Base-by-base conservation (phyloP, 257 asterid species). In the Agastache rugosa region DNA sequence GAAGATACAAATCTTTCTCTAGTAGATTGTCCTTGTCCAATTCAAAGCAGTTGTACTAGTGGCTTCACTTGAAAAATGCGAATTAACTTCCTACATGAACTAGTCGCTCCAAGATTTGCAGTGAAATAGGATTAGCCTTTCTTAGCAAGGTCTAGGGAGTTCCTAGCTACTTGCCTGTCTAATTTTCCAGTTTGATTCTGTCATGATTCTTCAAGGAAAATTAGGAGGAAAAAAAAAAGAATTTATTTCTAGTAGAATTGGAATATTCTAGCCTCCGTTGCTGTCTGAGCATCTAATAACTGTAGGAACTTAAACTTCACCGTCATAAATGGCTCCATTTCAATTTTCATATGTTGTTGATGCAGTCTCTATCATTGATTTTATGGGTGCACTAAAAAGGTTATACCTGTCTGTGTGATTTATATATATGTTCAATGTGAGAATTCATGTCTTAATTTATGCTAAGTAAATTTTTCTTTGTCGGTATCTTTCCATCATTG, bases 401-500 rank as follows among this genome's bases (percentile, higher is more conserved):
- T 34, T 64, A 53, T 47, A 15, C 31, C 34, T 31, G 11, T 47
- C 37, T 44, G 16, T 47, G 31, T 45, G 20, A 63, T 64, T 39
- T 25, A 37, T 67, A 67, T 14, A 45, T 58, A 54, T 16, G 1
- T 69, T 41, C 69, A 74, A 34, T 41, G 27, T 63, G 51, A 54
- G 45, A 15, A 22, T 8, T 39, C 39, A 1, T 59, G 29, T 17
- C 12, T 12, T 17, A 11, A 19, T 65, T 16, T 23, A 37, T 35
- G 34, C 17, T 61, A 29, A 68, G 16, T 14, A 55, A 45, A 19
- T 56, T 76, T 71, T 31, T 2, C 48, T 58, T 4, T 48, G 59
- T 16, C 39, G 56, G n/a, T 16, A 45, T 53, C 8, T 20, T 80
- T 67, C 22, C 54, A 62, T 75, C 63, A 31, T 67, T 82, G 83